These are phyloP conservation scores for Iris macrosiphon DNA, from an alignment of 106 monocot genomes.

Conservation along the genomic window DNA sequence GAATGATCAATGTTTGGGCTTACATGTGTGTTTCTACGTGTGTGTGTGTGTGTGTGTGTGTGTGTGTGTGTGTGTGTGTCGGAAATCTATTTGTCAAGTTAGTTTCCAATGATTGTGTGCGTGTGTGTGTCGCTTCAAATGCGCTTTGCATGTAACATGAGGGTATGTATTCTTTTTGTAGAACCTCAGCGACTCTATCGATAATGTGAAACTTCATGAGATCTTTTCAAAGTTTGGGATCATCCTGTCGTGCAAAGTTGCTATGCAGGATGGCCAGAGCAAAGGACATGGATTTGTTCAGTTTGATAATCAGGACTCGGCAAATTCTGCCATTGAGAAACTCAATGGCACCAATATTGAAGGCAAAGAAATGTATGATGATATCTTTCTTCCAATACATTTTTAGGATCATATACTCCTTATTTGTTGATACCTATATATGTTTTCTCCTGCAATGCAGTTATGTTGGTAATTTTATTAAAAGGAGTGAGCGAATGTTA, in stretches of 20 bases:
- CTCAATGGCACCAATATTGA: slow-evolving; percentile 46
- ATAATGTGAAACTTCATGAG: slow-evolving; percentile 41
- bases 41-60: no score
- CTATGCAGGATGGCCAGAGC: slow-evolving; percentile 45
- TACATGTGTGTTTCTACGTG: background rate
- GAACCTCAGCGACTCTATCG: slow-evolving; percentile 64
- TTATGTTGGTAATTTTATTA: slow-evolving; percentile 55
- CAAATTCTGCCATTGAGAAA: slow-evolving; percentile 54
- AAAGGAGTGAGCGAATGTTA: slow-evolving; percentile 48
- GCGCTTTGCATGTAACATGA: background rate
- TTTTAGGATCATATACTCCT: no score
- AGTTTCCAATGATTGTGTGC: no score
- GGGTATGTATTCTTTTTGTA: slow-evolving; percentile 7
- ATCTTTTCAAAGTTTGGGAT: slow-evolving; percentile 63
- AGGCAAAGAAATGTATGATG: slow-evolving; percentile 65
- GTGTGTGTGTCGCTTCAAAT: background rate
- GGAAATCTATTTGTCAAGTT: no score
- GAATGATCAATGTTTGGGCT: background rate
- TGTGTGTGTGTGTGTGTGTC: no score
- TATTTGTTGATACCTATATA: no score
- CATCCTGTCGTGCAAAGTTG: slow-evolving; percentile 73
- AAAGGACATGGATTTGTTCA: slow-evolving; percentile 88
- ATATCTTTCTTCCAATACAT: no score
- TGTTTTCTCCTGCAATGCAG: no score
- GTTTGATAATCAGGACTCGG: slow-evolving; percentile 62